Evolutionary conservation across 345 rosid species (phyloP).

Genomic region (Populus tremula): DNA sequence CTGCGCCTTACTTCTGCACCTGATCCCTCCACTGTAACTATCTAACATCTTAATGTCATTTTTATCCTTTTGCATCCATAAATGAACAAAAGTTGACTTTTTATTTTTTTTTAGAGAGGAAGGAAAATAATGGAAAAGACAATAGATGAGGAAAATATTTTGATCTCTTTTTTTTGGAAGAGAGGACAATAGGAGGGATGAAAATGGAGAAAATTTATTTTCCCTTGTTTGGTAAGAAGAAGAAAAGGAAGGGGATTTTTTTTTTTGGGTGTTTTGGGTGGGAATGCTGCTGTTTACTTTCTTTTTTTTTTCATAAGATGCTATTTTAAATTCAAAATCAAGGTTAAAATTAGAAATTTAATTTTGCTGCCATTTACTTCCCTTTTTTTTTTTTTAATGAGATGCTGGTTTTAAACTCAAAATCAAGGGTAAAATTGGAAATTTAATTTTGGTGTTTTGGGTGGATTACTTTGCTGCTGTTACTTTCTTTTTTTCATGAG

Average conservation of each 20-base stretch:
- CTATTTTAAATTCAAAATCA: neutral
- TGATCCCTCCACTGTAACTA: slow-evolving; percentile 86
- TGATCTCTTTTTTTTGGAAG: neutral
- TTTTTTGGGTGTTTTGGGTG: neutral
- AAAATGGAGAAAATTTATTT: neutral
- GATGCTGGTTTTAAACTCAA: neutral
- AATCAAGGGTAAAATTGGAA: neutral
- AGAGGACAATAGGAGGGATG: neutral
- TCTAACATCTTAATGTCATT: slow-evolving; percentile 18
- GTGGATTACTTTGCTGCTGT: neutral
- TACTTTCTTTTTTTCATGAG: neutral
- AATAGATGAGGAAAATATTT: neutral
- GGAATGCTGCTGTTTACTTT: neutral
- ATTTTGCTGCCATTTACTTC: neutral
- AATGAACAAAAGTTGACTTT: neutral
- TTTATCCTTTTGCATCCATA: neutral
- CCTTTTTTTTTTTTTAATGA: neutral
- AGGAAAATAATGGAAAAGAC: neutral
- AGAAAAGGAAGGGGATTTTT: neutral
- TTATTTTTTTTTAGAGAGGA: neutral
- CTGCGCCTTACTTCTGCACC: slow-evolving; percentile 99
- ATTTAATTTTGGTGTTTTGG: neutral
- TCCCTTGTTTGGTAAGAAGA: neutral
- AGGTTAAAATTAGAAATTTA: neutral
- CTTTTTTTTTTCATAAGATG: neutral